phyloP scores from a whole-genome alignment of 352 stramenopile species.

The Pythium coloratum region DNA sequence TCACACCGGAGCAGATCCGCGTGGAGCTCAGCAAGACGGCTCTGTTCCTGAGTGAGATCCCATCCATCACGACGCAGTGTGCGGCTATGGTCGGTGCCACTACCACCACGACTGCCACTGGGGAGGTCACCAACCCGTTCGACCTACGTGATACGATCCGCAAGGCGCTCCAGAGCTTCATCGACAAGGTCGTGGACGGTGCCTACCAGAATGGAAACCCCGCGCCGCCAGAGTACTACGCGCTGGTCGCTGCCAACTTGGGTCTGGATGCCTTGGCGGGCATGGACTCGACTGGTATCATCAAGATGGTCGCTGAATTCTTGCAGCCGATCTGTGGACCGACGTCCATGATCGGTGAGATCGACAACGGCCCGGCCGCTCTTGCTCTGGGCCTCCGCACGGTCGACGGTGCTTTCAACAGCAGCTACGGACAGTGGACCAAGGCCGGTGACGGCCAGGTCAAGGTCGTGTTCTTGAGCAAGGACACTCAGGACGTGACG shows the following conservation, averaged over 20 bases:
- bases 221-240: constrained; percentile 37
- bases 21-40: constrained; percentile 34
- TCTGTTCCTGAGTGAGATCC: constrained; percentile 47
- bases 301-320: constrained; percentile 37
- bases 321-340: constrained; percentile 58
- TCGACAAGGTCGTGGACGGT: constrained; percentile 46
- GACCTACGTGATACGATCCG: constrained; percentile 33
- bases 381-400: constrained; percentile 41
- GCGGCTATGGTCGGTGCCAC: constrained; percentile 7
- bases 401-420: constrained; percentile 38
- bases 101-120: neutral
- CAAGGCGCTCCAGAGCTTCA: constrained; percentile 43
- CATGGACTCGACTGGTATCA: constrained; percentile 44
- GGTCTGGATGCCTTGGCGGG: constrained; percentile 40
- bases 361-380: constrained; percentile 43
- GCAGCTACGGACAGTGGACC: constrained; percentile 40
- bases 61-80: constrained; percentile 42
- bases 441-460: constrained; percentile 41
- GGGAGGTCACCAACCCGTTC: constrained; percentile 5
- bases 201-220: constrained; percentile 38
- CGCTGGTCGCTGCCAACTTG: constrained; percentile 37
- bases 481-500: constrained; percentile 40
- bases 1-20: constrained; percentile 31
- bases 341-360: constrained; percentile 45
- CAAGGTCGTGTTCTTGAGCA: constrained; percentile 40